These are phyloP conservation scores for Kentomonas sorsogonicus DNA, from an alignment of 208 protist genomes.

Conservation along the genomic window DNA sequence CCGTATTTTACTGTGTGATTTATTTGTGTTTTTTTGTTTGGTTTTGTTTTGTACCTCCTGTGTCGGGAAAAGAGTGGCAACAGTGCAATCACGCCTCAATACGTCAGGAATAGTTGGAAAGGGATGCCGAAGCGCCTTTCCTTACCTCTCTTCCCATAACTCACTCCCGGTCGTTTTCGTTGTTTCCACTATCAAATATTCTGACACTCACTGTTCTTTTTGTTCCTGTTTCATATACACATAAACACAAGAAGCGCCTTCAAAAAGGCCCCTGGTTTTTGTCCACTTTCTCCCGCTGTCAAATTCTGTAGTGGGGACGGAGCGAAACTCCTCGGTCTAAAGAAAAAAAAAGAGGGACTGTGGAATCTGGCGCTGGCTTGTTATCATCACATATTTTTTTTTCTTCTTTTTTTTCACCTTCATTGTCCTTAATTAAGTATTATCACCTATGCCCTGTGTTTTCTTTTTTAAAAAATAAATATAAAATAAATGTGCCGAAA, in stretches of 20 bases:
- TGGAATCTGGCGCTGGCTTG: neutral
- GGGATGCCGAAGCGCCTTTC: too few relatives aligned
- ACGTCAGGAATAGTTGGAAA: too few relatives aligned
- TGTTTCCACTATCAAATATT: conserved; percentile 10
- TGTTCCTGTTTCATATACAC: neutral
- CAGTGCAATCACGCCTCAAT: conserved; percentile 3
- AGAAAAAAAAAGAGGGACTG: neutral
- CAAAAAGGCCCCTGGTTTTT: neutral
- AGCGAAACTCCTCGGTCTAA: neutral
- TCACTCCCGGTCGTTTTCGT: too few relatives aligned
- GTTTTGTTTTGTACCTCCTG: neutral
- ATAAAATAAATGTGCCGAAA: too few relatives aligned
- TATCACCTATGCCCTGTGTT: neutral
- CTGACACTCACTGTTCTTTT: neutral
- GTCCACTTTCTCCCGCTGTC: neutral
- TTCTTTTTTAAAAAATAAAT: neutral
- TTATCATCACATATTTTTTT: neutral
- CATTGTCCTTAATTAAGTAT: neutral
- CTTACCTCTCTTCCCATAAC: too few relatives aligned
- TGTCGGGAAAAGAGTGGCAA: neutral
- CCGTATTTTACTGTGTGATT: neutral
- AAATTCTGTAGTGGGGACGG: neutral
- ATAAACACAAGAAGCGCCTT: neutral
- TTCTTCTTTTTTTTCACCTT: neutral
- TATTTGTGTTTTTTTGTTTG: conserved; percentile 6